phyloP scores from a whole-genome alignment of 164 flowering plant genomes.

The Chimonanthus salicifolius region DNA sequence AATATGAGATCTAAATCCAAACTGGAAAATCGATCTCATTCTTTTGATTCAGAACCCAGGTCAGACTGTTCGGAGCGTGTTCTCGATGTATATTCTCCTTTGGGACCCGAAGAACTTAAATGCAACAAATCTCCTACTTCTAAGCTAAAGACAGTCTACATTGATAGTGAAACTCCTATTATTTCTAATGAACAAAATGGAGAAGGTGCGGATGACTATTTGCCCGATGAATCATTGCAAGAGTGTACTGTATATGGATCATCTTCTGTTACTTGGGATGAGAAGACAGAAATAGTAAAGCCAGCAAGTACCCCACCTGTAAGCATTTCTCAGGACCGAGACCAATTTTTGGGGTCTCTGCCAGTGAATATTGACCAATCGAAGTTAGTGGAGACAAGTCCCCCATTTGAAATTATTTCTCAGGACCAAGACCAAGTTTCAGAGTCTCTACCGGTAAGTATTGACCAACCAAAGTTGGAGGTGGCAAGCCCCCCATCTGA shows the following conservation, averaged over 20 bases:
- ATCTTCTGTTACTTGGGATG: constrained; percentile 72
- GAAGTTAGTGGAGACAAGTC: constrained; percentile 5
- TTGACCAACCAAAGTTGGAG: constrained; percentile 11
- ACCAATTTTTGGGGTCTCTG: constrained; percentile 22
- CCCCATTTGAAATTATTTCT: constrained; percentile 4
- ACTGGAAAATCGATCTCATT: constrained; percentile 27
- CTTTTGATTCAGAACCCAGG: constrained; percentile 7
- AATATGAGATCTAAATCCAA: constrained; percentile 41
- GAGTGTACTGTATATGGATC: constrained; percentile 30
- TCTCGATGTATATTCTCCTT: constrained; percentile 29
- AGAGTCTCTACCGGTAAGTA: constrained; percentile 18
- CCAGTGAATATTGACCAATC: constrained; percentile 16
- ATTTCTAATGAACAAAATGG: constrained; percentile 20
- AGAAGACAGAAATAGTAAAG: constrained; percentile 61
- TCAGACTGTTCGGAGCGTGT: constrained; percentile 42
- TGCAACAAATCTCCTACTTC: constrained; percentile 26
- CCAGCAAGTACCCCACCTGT: constrained; percentile 16
- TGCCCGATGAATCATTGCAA: constrained; percentile 18
- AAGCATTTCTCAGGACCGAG: constrained; percentile 12
- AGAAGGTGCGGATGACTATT: constrained; percentile 20
- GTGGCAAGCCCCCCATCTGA: constrained; percentile 6
- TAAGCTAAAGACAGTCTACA: constrained; percentile 16
- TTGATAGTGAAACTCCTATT: constrained; percentile 24
- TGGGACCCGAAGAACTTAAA: constrained; percentile 31
- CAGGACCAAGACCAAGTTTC: constrained; percentile 19